These are phyloP conservation scores for Diophrys appendiculata DNA, from an alignment of 73 alveolate genomes.

Conservation along the genomic window DNA sequence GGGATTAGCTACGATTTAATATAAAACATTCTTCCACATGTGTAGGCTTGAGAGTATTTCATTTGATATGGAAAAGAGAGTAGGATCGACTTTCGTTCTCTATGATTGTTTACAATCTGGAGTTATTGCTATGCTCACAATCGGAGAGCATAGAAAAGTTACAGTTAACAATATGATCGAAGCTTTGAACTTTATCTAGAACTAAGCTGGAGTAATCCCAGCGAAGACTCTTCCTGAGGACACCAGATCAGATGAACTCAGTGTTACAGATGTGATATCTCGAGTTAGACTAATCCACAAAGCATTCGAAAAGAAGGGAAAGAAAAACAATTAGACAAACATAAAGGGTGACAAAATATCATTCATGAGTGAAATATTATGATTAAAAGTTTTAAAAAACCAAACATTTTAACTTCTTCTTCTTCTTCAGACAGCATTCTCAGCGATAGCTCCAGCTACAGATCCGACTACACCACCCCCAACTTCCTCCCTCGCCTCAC, in stretches of 20 bases:
- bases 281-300: slow-evolving; percentile 54
- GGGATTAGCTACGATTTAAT: slow-evolving; percentile 58
- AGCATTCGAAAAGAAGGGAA: slow-evolving; percentile 47
- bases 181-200: slow-evolving; percentile 62
- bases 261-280: slow-evolving; percentile 49
- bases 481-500: too few species aligned
- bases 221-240: slow-evolving; percentile 48
- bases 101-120: slow-evolving; percentile 64
- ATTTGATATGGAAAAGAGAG: slow-evolving; percentile 65
- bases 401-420: too few species aligned
- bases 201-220: slow-evolving; percentile 67
- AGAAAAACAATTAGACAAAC: too few species aligned
- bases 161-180: slow-evolving; percentile 65
- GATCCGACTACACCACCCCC: too few species aligned
- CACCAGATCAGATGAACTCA: slow-evolving; percentile 43
- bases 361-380: slow-evolving; percentile 24
- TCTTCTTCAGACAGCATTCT: too few species aligned
- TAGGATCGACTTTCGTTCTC: slow-evolving; percentile 65
- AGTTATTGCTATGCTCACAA: slow-evolving; percentile 79
- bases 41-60: slow-evolving; percentile 64
- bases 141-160: slow-evolving; percentile 62
- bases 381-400: too few species aligned
- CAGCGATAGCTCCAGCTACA: too few species aligned
- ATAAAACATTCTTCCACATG: slow-evolving; percentile 71
- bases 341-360: slow-evolving; percentile 50